Conservation (phyloP, 805 yeast genomes). For the Blastobotrys peoriensis region DNA sequence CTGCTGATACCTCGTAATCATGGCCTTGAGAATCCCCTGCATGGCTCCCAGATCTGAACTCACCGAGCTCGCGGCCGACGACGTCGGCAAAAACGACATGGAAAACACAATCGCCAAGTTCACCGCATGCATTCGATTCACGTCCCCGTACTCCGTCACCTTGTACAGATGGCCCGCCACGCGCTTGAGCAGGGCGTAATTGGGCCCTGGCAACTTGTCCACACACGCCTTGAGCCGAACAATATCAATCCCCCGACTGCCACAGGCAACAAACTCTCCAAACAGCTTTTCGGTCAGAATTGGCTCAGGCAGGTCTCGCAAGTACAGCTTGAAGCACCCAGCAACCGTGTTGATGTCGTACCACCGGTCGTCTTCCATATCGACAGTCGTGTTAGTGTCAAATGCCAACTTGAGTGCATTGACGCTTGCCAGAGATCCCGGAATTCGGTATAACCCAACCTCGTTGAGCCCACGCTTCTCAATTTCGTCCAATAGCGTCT, state of each 20-base stretch:
- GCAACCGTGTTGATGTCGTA: constrained; percentile 83
- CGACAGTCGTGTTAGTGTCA: constrained; percentile 41
- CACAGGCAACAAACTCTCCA: constrained; percentile 41
- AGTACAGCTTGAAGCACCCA: constrained; percentile 75
- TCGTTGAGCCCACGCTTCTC: constrained; percentile 87
- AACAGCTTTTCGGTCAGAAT: constrained; percentile 63
- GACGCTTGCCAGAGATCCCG: constrained; percentile 57
- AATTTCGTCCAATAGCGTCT: constrained; percentile 61
- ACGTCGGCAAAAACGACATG: constrained; percentile 47
- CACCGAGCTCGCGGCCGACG: constrained; percentile 29
- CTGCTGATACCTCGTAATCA: constrained; percentile 35
- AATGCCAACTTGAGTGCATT: constrained; percentile 48
- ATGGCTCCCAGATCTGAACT: constrained; percentile 48
- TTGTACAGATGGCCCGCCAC: constrained; percentile 63
- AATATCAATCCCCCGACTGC: constrained; percentile 23
- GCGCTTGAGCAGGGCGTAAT: constrained; percentile 61
- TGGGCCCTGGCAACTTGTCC: constrained; percentile 51
- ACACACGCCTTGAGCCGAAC: constrained; percentile 30
- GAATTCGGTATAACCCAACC: constrained; percentile 79
- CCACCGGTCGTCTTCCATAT: constrained; percentile 51
- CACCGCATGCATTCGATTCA: constrained; percentile 81
- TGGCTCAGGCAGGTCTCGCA: constrained; percentile 85
- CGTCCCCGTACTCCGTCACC: constrained; percentile 59
- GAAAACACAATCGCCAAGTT: constrained; percentile 86
- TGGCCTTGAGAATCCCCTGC: constrained; percentile 45